A percentile compares a stretch with the other conserved stretches of the same genome.
Evolutionary conservation across 2,329 filamentous ascomycete species (phyloP).

Genomic region (Boeremia lycopersici): DNA sequence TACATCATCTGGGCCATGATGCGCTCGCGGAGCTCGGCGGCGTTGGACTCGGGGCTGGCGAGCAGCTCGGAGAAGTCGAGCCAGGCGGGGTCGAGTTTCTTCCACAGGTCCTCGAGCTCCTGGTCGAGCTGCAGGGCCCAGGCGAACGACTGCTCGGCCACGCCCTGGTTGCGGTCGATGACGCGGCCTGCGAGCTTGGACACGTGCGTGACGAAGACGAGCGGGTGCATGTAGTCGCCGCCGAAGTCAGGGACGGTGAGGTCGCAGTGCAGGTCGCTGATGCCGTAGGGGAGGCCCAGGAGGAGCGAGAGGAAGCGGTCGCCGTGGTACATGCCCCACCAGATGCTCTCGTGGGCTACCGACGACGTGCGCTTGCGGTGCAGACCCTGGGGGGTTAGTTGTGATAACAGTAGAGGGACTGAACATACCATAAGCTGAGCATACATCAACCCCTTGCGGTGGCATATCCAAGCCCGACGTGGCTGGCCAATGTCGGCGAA

Average conservation of each 20-base stretch:
- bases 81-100: conserved; percentile 48
- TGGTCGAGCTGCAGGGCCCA: conserved; percentile 52
- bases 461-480: conserved; percentile 59
- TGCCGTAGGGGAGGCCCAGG: conserved; percentile 59
- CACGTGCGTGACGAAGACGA: conserved; percentile 43
- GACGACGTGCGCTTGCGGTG: conserved; percentile 46
- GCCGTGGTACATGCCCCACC: conserved; percentile 49
- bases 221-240: conserved; percentile 37
- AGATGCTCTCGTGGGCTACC: conserved; percentile 46
- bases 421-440: conserved; percentile 58
- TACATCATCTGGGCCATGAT: conserved; percentile 52
- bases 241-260: conserved; percentile 36
- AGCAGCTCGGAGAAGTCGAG: conserved; percentile 43
- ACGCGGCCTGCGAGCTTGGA: conserved; percentile 51
- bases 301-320: conserved; percentile 60
- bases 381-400: conserved; percentile 41
- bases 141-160: conserved; percentile 43
- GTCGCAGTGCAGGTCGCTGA: conserved; percentile 49
- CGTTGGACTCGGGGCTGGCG: conserved; percentile 37
- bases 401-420: neutral
- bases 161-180: conserved; percentile 52
- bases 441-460: conserved; percentile 58
- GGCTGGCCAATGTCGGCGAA: conserved; percentile 63
- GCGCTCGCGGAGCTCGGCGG: conserved; percentile 46
- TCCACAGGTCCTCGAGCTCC: conserved; percentile 49